These are phyloP conservation scores for Pontederia paniculata DNA, from an alignment of 176 grass and related monocot species.

Conservation along the genomic window DNA sequence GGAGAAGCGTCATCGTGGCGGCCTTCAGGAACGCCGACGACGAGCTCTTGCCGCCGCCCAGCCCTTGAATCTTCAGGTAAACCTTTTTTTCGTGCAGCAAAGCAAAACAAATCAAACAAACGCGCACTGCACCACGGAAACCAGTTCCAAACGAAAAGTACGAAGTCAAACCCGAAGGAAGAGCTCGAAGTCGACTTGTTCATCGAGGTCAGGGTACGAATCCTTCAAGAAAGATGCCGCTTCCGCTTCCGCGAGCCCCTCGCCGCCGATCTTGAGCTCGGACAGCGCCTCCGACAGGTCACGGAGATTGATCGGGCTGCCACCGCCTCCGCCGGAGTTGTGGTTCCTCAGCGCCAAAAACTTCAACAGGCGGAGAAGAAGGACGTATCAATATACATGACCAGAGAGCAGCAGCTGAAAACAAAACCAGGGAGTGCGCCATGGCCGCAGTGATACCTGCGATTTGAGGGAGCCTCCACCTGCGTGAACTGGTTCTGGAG, in stretches of 20 bases:
- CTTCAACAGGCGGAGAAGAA: too few relatives aligned
- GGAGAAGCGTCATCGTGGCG: conserved; percentile 84
- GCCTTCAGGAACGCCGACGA: conserved; percentile 49
- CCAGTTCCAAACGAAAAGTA: neutral
- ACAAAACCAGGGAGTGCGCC: neutral
- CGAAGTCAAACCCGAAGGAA: conserved; percentile 39
- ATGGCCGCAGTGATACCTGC: neutral
- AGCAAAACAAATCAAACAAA: neutral
- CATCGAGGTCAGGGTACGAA: conserved; percentile 26
- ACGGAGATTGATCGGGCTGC: conserved; percentile 24
- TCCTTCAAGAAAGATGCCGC: conserved; percentile 42
- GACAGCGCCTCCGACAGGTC: conserved; percentile 54
- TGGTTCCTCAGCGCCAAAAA: conserved; percentile 34
- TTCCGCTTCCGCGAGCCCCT: conserved; percentile 43
- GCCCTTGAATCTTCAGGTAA: conserved; percentile 68
- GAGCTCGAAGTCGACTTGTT: conserved; percentile 57
- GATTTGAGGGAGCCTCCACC: conserved; percentile 12
- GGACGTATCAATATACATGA: neutral
- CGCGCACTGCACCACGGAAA: neutral
- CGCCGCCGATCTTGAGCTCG: conserved; percentile 17
- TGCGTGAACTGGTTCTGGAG: conserved; percentile 22
- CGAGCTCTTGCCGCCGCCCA: conserved; percentile 23
- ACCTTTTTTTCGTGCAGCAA: conserved; percentile 1
- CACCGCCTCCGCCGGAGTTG: conserved; percentile 20
- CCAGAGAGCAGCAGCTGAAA: neutral